Conservation (phyloP, 1,284 basidiomycete genomes). For the Heliocybe sulcata region DNA sequence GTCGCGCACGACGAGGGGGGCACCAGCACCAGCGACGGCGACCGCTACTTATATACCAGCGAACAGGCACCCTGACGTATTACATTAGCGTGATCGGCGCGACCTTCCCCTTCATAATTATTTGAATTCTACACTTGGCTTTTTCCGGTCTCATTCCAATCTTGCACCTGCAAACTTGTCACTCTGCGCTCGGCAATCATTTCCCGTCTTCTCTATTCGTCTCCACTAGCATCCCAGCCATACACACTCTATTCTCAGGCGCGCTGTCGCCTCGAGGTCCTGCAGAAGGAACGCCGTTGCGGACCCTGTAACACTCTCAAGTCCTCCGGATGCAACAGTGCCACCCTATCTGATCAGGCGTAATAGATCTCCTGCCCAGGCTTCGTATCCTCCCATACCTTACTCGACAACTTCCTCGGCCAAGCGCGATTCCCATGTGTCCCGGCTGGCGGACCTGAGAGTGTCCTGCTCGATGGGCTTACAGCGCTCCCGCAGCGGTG, state of each 20-base stretch:
- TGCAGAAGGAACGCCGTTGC: not conserved
- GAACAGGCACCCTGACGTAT: not conserved
- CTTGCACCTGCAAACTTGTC: not conserved
- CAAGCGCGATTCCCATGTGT: not conserved
- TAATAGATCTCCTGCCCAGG: not conserved
- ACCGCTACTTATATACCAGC: not conserved
- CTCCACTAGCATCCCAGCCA: no score
- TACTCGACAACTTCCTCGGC: not conserved
- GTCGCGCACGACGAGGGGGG: not conserved
- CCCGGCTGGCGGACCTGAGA: not conserved
- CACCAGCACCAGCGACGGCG: not conserved
- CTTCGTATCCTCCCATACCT: not conserved
- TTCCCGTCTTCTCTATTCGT: no score
- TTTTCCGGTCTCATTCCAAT: not conserved
- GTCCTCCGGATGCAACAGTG: not conserved
- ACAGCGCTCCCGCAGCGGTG: not conserved
- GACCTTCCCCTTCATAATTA: not conserved
- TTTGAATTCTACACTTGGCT: not conserved
- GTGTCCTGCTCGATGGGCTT: not conserved
- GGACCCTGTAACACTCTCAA: no score
- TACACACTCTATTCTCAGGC: not conserved
- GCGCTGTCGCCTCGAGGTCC: not conserved
- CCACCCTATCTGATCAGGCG: not conserved
- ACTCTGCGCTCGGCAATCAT: not conserved
- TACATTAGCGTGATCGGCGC: conserved; percentile 1